Conservation (phyloP, 768 basidiomycete genomes). For the Amanita phalloides region DNA sequence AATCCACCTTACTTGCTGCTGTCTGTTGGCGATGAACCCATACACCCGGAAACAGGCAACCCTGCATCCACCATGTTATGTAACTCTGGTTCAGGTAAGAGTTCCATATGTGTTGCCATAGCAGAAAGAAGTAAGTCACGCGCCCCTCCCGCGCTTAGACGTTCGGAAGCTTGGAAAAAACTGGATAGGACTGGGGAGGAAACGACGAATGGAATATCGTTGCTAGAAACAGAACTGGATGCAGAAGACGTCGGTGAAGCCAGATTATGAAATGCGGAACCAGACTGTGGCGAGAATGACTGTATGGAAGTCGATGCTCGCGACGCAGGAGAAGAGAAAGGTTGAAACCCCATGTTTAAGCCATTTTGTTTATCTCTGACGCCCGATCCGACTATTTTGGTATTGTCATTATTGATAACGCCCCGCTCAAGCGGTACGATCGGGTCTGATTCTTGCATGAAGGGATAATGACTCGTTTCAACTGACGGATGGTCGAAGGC, state of each 20-base stretch:
- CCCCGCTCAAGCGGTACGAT: constrained; percentile 1
- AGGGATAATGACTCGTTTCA: background rate
- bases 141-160: background rate
- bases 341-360: background rate
- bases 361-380: background rate
- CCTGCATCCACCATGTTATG: background rate
- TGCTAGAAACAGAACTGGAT: background rate
- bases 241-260: background rate
- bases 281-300: background rate
- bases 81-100: background rate
- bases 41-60: background rate
- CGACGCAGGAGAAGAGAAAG: background rate
- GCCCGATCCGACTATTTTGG: background rate
- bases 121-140: constrained; percentile 1
- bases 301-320: background rate
- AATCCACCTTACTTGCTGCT: constrained; percentile 13
- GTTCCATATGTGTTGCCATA: background rate
- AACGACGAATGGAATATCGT: background rate
- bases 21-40: background rate
- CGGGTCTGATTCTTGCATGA: constrained; percentile 1
- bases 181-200: constrained; percentile 2
- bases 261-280: background rate
- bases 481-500: background rate
- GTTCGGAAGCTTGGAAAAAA: constrained; percentile 1
- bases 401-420: background rate